A percentile compares a stretch with the other conserved stretches of the same genome.
Conservation (phyloP, 345 rosid species). For the Acer yangbiense region DNA sequence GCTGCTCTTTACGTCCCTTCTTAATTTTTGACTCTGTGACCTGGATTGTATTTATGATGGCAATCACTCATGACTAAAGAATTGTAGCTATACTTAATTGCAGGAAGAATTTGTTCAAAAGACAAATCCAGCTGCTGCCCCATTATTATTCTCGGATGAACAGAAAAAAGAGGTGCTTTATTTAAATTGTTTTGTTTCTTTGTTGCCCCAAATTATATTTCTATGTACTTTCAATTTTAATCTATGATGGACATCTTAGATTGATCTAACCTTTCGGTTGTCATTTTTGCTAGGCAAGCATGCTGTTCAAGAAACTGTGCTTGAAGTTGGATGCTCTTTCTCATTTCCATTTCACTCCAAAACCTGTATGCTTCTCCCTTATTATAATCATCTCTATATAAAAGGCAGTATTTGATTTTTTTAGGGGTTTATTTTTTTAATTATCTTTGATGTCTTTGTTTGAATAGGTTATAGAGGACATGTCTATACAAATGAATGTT, state of each 20-base stretch:
- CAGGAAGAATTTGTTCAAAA: slow-evolving; percentile 84
- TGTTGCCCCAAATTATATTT: not conserved
- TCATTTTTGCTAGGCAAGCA: slow-evolving; percentile 58
- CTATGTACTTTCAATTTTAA: not conserved
- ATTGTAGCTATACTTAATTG: slow-evolving; percentile 26
- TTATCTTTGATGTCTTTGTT: slow-evolving; percentile 24
- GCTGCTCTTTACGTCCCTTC: not conserved
- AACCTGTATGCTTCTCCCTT: slow-evolving; percentile 68
- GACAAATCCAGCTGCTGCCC: slow-evolving; percentile 70
- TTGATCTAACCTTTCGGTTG: slow-evolving; percentile 9
- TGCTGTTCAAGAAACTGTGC: slow-evolving; percentile 76
- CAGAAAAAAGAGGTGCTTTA: slow-evolving; percentile 71
- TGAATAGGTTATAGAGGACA: slow-evolving; percentile 80
- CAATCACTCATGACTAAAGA: not conserved
- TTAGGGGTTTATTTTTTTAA: not conserved
- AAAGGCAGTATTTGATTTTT: not conserved
- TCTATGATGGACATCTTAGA: not conserved
- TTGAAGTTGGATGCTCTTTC: slow-evolving; percentile 97
- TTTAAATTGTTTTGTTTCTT: slow-evolving; percentile 2
- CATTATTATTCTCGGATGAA: slow-evolving; percentile 75
- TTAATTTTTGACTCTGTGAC: not conserved
- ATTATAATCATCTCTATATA: not conserved
- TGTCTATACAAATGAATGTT: slow-evolving; percentile 83
- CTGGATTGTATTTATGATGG: slow-evolving; percentile 5
- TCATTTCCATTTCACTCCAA: slow-evolving; percentile 95